phyloP scores from a whole-genome alignment of 345 rosid species.

The Populus tremula region DNA sequence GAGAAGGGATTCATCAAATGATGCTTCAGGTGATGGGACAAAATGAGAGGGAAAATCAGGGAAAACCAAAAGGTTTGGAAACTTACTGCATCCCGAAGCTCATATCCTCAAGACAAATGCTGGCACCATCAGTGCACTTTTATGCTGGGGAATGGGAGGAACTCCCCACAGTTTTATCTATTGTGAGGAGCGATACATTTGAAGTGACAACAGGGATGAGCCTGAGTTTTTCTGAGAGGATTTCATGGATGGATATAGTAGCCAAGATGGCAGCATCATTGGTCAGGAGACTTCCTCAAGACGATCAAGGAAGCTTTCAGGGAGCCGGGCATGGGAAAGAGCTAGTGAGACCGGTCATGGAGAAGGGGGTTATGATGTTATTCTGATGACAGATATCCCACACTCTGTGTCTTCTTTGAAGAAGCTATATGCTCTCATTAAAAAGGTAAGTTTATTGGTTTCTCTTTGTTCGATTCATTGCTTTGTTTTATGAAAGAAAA shows the following conservation, averaged over 20 bases:
- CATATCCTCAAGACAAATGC: conserved; percentile 54
- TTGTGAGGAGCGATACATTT: conserved; percentile 57
- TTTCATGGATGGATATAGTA: conserved; percentile 89
- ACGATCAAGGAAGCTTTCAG: conserved; percentile 86
- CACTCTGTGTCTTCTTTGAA: conserved; percentile 64
- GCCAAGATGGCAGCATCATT: conserved; percentile 87
- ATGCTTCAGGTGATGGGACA: too few relatives aligned
- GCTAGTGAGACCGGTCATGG: conserved; percentile 77
- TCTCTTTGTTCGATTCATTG: background rate
- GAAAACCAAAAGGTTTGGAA: too few relatives aligned
- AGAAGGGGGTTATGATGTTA: conserved; percentile 92
- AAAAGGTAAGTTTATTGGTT: conserved; percentile 62
- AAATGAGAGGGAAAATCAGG: too few relatives aligned
- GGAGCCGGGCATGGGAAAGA: conserved; percentile 97
- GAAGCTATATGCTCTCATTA: conserved; percentile 79
- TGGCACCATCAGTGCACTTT: conserved; percentile 76
- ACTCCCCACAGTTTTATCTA: conserved; percentile 74
- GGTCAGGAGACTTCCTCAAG: conserved; percentile 72
- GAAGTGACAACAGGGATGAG: conserved; percentile 65
- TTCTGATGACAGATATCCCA: conserved; percentile 86
- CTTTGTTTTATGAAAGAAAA: background rate
- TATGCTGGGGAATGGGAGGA: conserved; percentile 97
- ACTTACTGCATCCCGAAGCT: too few relatives aligned
- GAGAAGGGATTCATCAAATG: too few relatives aligned
- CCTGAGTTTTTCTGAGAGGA: conserved; percentile 87